These are phyloP conservation scores for Clavispora vitiphila DNA, from an alignment of 805 yeast genomes.

Conservation along the genomic window DNA sequence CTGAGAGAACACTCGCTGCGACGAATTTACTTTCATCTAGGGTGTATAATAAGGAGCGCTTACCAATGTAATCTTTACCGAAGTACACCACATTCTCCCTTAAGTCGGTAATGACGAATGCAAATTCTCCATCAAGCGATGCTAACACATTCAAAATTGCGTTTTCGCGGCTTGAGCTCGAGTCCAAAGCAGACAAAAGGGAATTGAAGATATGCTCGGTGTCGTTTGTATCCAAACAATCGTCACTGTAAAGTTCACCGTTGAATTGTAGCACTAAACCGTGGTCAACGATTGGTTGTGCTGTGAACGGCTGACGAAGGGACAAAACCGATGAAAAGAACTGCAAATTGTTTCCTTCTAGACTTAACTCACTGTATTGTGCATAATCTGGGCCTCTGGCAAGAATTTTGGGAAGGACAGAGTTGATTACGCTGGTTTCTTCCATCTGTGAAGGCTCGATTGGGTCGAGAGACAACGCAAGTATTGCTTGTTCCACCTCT, in stretches of 20 bases:
- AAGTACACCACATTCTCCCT: constrained; percentile 47
- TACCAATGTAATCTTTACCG: constrained; percentile 82
- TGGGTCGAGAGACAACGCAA: constrained; percentile 1
- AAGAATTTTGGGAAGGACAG: constrained; percentile 24
- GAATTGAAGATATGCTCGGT: constrained; percentile 46
- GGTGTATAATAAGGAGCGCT: constrained; percentile 61
- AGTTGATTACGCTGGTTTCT: constrained; percentile 10
- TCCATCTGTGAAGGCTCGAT: constrained; percentile 36
- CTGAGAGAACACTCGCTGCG: background rate
- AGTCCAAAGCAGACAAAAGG: constrained; percentile 21
- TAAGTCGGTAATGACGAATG: constrained; percentile 53
- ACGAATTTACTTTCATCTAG: background rate
- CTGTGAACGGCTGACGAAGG: constrained; percentile 69
- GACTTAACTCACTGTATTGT: constrained; percentile 12
- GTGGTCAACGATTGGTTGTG: constrained; percentile 55
- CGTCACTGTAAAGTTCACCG: constrained; percentile 79
- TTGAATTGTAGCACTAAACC: constrained; percentile 63
- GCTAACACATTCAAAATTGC: constrained; percentile 41
- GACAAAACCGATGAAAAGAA: constrained; percentile 72
- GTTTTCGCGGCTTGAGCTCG: constrained; percentile 6
- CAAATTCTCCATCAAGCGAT: constrained; percentile 75
- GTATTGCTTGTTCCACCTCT: constrained; percentile 4
- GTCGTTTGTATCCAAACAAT: constrained; percentile 54
- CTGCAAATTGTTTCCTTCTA: constrained; percentile 20
- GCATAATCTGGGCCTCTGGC: constrained; percentile 63